phyloP scores from a whole-genome alignment of 2,329 filamentous ascomycete genomes.

The Stachybotrys chlorohalonatus region DNA sequence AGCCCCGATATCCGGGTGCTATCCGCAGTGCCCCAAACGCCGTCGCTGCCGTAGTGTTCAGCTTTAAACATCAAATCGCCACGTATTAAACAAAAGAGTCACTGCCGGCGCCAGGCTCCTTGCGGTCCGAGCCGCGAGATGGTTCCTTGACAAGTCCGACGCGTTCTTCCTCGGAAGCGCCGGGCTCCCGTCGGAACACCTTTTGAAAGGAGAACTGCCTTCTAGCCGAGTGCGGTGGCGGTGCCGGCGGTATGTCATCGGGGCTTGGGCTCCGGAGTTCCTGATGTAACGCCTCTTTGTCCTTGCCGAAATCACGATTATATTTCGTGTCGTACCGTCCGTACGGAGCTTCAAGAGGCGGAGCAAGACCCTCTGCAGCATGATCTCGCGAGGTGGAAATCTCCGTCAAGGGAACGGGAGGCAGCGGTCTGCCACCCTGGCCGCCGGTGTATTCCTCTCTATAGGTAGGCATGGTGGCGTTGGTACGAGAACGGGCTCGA shows the following conservation, averaged over 20 bases:
- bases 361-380: background rate
- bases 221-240: constrained; percentile 52
- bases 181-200: constrained; percentile 49
- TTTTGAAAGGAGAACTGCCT: constrained; percentile 91
- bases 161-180: constrained; percentile 71
- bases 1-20: background rate
- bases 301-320: constrained; percentile 11
- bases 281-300: constrained; percentile 41
- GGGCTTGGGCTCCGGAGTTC: constrained; percentile 30
- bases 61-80: background rate
- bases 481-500: constrained; percentile 22
- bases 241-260: constrained; percentile 38
- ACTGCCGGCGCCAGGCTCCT: background rate
- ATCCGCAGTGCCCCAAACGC: background rate
- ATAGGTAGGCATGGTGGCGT: constrained; percentile 19
- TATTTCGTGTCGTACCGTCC: background rate
- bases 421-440: constrained; percentile 44
- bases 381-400: constrained; percentile 39
- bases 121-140: constrained; percentile 3
- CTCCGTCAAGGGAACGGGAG: constrained; percentile 54
- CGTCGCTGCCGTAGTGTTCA: background rate
- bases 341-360: background rate
- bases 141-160: constrained; percentile 69
- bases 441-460: constrained; percentile 27
- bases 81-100: background rate